Base-by-base conservation (phyloP, 176 grass and related monocot genomes). In the Ensete glaucum region DNA sequence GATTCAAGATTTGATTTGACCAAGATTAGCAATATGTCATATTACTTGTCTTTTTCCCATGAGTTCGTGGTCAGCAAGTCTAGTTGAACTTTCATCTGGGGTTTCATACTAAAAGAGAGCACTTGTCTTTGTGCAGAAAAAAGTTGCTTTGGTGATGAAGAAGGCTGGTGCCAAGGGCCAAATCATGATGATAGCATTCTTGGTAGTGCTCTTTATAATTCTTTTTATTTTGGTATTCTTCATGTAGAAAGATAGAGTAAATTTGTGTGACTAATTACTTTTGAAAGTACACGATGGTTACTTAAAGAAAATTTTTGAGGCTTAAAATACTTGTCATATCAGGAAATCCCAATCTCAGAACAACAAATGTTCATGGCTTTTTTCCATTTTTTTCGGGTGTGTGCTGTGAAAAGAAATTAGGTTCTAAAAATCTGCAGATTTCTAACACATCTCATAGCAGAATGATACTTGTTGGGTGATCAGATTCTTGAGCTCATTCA, bases 101-200 rank as follows among this genome's bases (percentile, higher is more conserved):
- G 34, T 43, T 43, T 56, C 24, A 48, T 50, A 56, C 50, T 34
- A 9, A 49, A 43, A 54, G 14, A 29, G 16, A 20, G 17, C 3
- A 12, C 19, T 67, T 56, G 2, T 16, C 14, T 43, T 43, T 57
- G 13, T 55, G 63, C 88, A 98, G 90, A 93, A 91, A 89, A 91
- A 88, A 81, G 94, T 98, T 73, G 88, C 94, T 24, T 93, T 93
- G 94, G 88, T 98, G 29, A 86, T 98, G 82, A 93, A 93, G 82
- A 98, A 98, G 80, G 86, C 88, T 5, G 83, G 84, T 59, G 82
- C 64, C 50, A 98, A 93, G 82, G 86, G 88, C 56, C 94, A 93
- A 72, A 81, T 91, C 79, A 82, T 93, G 86, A 89, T 91, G 80
- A 93, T 91, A 73, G 86, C 82, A 16, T 91, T 98, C 85, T 82